Evolutionary conservation across 495 filamentous ascomycete species (phyloP).

Genomic region (Hypoxylon cercidicola): DNA sequence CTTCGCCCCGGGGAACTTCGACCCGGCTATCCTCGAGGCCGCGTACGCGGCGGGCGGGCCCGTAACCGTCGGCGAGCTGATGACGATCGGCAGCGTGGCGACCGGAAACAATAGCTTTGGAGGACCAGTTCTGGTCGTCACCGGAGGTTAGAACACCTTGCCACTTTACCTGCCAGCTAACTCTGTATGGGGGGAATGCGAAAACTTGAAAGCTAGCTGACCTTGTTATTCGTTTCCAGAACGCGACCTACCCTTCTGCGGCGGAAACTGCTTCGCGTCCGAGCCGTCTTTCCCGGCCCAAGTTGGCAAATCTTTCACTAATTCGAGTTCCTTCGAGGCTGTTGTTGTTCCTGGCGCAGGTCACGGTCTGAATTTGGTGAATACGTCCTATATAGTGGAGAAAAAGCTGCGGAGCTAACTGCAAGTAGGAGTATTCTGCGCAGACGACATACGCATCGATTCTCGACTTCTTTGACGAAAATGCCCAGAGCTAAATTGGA

Average conservation of each 20-base stretch:
- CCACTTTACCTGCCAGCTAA: no score
- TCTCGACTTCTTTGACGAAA: constrained; percentile 23
- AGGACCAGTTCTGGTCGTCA: constrained; percentile 61
- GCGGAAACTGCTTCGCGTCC: constrained; percentile 60
- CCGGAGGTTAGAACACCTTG: constrained; percentile 53
- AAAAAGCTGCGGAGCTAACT: constrained; percentile 1
- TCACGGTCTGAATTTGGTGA: constrained; percentile 60
- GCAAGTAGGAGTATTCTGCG: constrained; percentile 20
- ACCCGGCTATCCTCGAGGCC: constrained; percentile 53
- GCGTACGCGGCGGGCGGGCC: constrained; percentile 61
- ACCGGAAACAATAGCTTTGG: constrained; percentile 46
- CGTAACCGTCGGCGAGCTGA: constrained; percentile 60
- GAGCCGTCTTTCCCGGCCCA: constrained; percentile 55
- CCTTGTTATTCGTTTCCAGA: constrained; percentile 33
- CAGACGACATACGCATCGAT: constrained; percentile 16
- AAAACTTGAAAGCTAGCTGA: neutral
- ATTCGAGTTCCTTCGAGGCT: constrained; percentile 53
- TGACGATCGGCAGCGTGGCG: constrained; percentile 51
- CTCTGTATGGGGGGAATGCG: no score
- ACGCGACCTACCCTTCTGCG: constrained; percentile 63
- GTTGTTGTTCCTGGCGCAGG: constrained; percentile 61
- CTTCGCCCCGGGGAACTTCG: constrained; percentile 58
- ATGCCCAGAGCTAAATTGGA: constrained; percentile 4
- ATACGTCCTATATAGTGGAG: neutral
- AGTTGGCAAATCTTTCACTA: constrained; percentile 53